These are phyloP conservation scores for Dalbergia cochinchinensis DNA, from an alignment of 306 rosid genomes.

Conservation along the genomic window DNA sequence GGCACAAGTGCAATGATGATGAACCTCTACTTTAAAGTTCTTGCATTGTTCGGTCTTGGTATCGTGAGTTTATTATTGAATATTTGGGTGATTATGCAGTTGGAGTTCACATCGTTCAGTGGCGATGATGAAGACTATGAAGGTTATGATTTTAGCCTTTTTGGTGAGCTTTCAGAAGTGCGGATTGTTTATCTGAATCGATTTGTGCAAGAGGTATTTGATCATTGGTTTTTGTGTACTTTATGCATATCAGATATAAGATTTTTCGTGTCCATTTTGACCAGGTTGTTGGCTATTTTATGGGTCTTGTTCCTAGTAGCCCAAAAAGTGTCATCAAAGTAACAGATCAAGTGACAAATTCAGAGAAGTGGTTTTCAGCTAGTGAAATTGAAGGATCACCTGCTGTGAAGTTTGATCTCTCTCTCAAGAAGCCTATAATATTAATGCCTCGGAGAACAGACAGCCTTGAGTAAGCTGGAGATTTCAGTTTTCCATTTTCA, in stretches of 20 bases:
- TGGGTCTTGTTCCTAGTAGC: conserved; percentile 92
- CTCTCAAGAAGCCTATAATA: conserved; percentile 92
- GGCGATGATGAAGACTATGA: conserved; percentile 83
- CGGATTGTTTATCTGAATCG: conserved; percentile 92
- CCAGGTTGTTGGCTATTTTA: conserved; percentile 87
- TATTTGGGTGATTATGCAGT: conserved; percentile 61
- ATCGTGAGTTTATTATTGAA: conserved; percentile 40
- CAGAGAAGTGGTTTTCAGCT: conserved; percentile 93
- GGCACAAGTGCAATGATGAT: conserved; percentile 3
- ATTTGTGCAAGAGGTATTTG: conserved; percentile 89
- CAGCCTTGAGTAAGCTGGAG: conserved; percentile 82
- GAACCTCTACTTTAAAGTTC: conserved; percentile 1
- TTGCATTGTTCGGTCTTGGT: conserved; percentile 14
- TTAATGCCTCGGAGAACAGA: conserved; percentile 91
- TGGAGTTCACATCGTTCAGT: conserved; percentile 81
- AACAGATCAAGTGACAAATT: conserved; percentile 91
- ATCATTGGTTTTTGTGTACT: conserved; percentile 17
- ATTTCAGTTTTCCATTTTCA: conserved; percentile 32
- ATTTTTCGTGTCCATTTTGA: conserved; percentile 41
- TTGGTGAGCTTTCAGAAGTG: conserved; percentile 96
- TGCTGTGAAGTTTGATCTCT: conserved; percentile 91
- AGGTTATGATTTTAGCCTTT: conserved; percentile 91
- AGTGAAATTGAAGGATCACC: conserved; percentile 97
- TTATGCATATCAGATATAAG: background rate
- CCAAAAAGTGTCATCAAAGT: conserved; percentile 75